phyloP scores from a whole-genome alignment of 1,139 yeast genomes.

The Suhomyces guaymorum region DNA sequence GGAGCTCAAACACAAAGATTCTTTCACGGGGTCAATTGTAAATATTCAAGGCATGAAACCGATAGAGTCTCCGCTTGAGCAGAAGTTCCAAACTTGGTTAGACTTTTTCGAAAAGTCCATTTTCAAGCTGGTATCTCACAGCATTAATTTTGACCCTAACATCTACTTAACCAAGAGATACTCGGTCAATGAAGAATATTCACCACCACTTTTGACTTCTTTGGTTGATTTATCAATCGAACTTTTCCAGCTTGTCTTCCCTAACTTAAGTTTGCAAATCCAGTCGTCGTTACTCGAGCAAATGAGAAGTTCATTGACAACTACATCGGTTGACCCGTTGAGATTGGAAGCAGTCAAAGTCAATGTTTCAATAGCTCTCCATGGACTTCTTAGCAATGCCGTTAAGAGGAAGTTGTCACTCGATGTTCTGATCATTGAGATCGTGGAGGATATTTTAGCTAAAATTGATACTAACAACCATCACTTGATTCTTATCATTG shows the following conservation, averaged over 20 bases:
- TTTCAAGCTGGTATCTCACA: slow-evolving; percentile 28
- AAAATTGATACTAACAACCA: slow-evolving; percentile 42
- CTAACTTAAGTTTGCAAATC: slow-evolving; percentile 72
- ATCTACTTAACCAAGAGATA: slow-evolving; percentile 29
- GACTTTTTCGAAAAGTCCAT: slow-evolving; percentile 32
- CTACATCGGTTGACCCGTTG: slow-evolving; percentile 31
- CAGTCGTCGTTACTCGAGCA: slow-evolving; percentile 86
- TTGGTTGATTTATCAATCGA: slow-evolving; percentile 78
- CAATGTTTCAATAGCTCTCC: slow-evolving; percentile 64
- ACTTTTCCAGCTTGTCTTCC: slow-evolving; percentile 69
- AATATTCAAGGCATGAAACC: background rate
- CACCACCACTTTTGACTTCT: slow-evolving; percentile 47
- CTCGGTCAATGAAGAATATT: slow-evolving; percentile 26
- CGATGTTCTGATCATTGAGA: slow-evolving; percentile 48
- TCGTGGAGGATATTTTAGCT: slow-evolving; percentile 60
- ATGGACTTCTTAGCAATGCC: slow-evolving; percentile 51
- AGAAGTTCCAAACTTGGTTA: slow-evolving; percentile 28
- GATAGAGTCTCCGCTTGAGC: slow-evolving; percentile 10
- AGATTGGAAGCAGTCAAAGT: slow-evolving; percentile 54
- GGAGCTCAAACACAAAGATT: slow-evolving; percentile 10
- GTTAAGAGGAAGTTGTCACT: slow-evolving; percentile 27
- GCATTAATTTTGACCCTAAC: slow-evolving; percentile 40
- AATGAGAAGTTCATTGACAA: slow-evolving; percentile 54
- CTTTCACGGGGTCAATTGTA: slow-evolving; percentile 1
- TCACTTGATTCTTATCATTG: slow-evolving; percentile 50